Conservation (phyloP, 2,329 filamentous ascomycete species). For the Epicoccum nigrum region DNA sequence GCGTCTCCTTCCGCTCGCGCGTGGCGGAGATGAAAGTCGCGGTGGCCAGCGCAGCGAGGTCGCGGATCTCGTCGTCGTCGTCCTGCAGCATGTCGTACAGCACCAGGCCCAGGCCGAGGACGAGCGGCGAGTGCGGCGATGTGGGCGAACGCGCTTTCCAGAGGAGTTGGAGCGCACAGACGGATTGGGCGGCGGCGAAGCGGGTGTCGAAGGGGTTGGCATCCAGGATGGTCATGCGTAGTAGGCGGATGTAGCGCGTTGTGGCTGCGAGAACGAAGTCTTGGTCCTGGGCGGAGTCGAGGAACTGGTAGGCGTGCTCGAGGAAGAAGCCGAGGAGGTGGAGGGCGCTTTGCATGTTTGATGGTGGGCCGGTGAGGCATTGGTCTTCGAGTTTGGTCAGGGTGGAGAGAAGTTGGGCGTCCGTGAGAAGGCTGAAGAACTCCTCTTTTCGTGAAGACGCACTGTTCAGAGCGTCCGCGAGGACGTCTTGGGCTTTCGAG, state of each 20-base stretch:
- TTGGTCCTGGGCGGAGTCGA: constrained; percentile 10
- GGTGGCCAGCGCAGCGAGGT: constrained; percentile 63
- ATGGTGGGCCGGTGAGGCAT: constrained; percentile 36
- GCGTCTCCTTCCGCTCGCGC: constrained; percentile 25
- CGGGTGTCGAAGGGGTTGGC: constrained; percentile 66
- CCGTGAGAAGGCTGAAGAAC: constrained; percentile 27
- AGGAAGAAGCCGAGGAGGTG: constrained; percentile 42
- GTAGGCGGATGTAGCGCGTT: constrained; percentile 37
- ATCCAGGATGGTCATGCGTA: constrained; percentile 40
- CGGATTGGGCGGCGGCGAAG: constrained; percentile 63
- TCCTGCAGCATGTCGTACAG: constrained; percentile 63
- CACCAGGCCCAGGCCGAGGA: constrained; percentile 53
- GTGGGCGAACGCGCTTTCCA: constrained; percentile 8
- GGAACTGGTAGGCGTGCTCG: constrained; percentile 29
- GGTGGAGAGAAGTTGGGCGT: constrained; percentile 20
- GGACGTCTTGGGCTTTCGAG: constrained; percentile 36
- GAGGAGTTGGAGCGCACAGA: constrained; percentile 53
- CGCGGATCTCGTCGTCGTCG: constrained; percentile 88
- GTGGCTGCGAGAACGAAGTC: constrained; percentile 13
- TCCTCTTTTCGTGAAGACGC: constrained; percentile 1
- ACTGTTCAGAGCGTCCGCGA: constrained; percentile 29
- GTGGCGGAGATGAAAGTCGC: constrained; percentile 52
- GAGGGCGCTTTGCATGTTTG: constrained; percentile 40
- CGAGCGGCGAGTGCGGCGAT: constrained; percentile 11
- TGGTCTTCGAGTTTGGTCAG: constrained; percentile 35